Evolutionary conservation across 208 protist species (phyloP), one percentile per base, ranked within the genome.

Genomic region (Crithidia mellificae): DNA sequence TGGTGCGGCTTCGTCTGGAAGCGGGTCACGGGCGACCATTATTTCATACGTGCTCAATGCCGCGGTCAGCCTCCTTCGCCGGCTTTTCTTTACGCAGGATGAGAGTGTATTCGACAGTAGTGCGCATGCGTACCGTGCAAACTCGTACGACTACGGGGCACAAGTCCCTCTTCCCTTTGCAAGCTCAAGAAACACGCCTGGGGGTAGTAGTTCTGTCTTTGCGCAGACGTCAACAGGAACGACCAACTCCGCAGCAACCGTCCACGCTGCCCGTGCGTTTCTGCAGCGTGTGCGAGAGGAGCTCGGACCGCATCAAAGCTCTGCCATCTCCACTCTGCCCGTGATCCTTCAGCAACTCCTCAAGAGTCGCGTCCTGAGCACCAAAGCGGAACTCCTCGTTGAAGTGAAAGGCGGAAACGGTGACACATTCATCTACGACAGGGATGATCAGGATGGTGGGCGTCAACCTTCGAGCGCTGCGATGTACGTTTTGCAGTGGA

Each of bases 271-370:
- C 2, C 46, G 38, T 8, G 57, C 22, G 6, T 76, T 68, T 9
- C 29, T 73, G 20, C 63, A 22, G 3, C 62, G 27, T 9, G 64
- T 76, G 17, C 58, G 56, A 30, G 77, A 83, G 43, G 77, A 83
- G 53, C 59, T 83, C 15, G 77, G 77, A 6, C 77, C 77, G 0
- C 74, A 65, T 29, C 77, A 79, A 34, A 22, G 44, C 46, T 64
- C 47, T 8, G 30, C 56, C n/a, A 56, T 53, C 27, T 63, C 70
- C 0, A 27, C 74, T 6, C 32, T 79, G 9, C 73, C 78, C 25
- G 38, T 53, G 14, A 51, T 32, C 7, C 47, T 80, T 6, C 66
- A 73, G 52, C 64, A 77, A 20, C 46, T 84, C 22, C 27, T 84
- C 11, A 66, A 74, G 15, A 24, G 52, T 14, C 78, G 74, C n/a